These are phyloP conservation scores for Filobasidium floriforme DNA, from an alignment of 768 basidiomycete species.

Conservation along the genomic window DNA sequence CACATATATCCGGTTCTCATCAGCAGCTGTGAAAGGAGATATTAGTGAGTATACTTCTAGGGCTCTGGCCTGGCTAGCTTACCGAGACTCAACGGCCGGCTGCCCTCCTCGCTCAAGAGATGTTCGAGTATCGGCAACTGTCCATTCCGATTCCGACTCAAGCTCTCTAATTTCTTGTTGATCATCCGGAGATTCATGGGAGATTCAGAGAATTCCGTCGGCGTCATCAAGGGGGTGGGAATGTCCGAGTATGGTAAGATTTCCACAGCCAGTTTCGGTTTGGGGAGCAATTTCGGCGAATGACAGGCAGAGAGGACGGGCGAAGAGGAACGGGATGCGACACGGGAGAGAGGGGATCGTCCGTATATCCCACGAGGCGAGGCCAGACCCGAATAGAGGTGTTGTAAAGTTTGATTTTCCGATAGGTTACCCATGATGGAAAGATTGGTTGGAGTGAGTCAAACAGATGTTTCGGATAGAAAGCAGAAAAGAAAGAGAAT, in stretches of 20 bases:
- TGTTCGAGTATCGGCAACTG: conserved; percentile 42
- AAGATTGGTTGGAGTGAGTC: no score
- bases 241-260: not conserved
- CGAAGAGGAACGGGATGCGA: not conserved
- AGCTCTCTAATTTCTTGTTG: conserved; percentile 30
- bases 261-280: not conserved
- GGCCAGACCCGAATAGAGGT: conserved; percentile 37
- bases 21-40: conserved; percentile 50
- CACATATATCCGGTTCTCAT: conserved; percentile 66
- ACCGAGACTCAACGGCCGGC: conserved; percentile 36
- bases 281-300: not conserved
- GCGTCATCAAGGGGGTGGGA: not conserved
- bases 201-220: not conserved
- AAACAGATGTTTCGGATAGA: no score
- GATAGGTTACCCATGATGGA: conserved; percentile 8
- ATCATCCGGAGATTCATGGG: not conserved
- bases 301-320: no score
- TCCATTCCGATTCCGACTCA: conserved; percentile 38
- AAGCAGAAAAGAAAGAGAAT: no score
- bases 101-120: conserved; percentile 37
- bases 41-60: no score
- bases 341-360: conserved; percentile 1
- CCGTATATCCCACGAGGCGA: conserved; percentile 30
- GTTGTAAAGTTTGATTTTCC: conserved; percentile 29
- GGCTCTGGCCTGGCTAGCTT: not conserved